A percentile compares a stretch with the other conserved stretches of the same genome.
Conservation (phyloP, 495 filamentous ascomycete genomes). For the Pyrenula massariospora region DNA sequence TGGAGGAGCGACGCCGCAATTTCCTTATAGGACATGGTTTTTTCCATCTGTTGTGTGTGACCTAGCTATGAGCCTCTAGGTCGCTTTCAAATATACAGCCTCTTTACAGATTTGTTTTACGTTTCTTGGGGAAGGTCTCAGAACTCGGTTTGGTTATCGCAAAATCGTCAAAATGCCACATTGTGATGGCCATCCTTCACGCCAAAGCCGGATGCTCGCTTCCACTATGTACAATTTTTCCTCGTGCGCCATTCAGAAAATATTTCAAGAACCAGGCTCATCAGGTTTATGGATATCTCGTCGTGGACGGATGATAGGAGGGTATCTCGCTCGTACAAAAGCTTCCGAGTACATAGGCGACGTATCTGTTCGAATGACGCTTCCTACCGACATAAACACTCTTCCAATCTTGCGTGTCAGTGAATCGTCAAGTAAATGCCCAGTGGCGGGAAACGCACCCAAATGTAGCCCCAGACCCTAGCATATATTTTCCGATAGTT, state of each 20-base stretch:
- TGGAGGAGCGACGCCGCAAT: too few relatives aligned
- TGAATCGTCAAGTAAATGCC: constrained; percentile 6
- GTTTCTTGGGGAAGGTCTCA: too few relatives aligned
- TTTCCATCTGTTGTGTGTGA: too few relatives aligned
- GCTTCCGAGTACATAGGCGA: constrained; percentile 26
- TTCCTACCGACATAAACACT: constrained; percentile 98
- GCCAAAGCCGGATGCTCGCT: background rate
- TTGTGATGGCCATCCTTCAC: background rate
- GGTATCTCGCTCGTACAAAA: constrained; percentile 33
- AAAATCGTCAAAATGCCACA: too few relatives aligned
- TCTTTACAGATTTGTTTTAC: too few relatives aligned
- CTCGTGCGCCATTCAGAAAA: background rate
- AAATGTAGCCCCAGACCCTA: constrained; percentile 92
- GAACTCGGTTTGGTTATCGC: too few relatives aligned
- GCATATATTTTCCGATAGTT: constrained; percentile 92
- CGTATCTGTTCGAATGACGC: constrained; percentile 80
- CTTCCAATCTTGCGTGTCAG: constrained; percentile 29
- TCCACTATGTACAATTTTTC: background rate
- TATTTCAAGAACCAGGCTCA: background rate
- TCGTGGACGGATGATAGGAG: constrained; percentile 36
- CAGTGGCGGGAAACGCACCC: constrained; percentile 48
- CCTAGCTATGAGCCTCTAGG: too few relatives aligned
- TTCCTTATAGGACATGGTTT: too few relatives aligned
- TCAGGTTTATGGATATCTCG: constrained; percentile 12
- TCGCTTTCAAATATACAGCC: too few relatives aligned